Evolutionary conservation across 2,329 filamentous ascomycete species (phyloP).

Genomic region (Diplodia seriata): DNA sequence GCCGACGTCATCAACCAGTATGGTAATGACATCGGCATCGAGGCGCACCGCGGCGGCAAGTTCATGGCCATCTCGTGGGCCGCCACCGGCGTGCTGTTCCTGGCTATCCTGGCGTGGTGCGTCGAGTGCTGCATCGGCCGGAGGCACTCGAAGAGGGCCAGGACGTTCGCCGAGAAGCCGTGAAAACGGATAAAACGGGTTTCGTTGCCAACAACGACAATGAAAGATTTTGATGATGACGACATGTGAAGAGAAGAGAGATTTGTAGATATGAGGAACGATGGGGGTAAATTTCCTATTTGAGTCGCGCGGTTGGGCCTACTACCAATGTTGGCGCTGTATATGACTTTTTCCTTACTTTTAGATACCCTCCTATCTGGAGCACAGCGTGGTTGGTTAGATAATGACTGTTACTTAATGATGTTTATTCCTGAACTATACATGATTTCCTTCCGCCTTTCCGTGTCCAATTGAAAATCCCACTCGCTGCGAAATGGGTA

Average conservation of each 20-base stretch:
- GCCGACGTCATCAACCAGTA: slow-evolving; percentile 61
- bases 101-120: slow-evolving; percentile 41
- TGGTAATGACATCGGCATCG: slow-evolving; percentile 58
- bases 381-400: slow-evolving; percentile 2
- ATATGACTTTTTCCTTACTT: not conserved
- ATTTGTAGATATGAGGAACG: slow-evolving; percentile 2
- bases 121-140: slow-evolving; percentile 43
- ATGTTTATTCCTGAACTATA: not conserved
- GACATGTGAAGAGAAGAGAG: not conserved
- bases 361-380: slow-evolving; percentile 25
- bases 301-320: not conserved
- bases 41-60: slow-evolving; percentile 58
- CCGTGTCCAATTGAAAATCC: not conserved
- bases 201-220: no score
- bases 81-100: slow-evolving; percentile 56
- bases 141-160: slow-evolving; percentile 29
- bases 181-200: not conserved
- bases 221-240: not conserved
- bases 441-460: not conserved
- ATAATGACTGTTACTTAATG: not conserved
- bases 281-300: not conserved
- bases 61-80: slow-evolving; percentile 68
- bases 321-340: slow-evolving; percentile 8
- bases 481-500: slow-evolving; percentile 1
- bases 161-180: slow-evolving; percentile 19